A percentile compares a stretch with the other conserved stretches of the same genome.
These are phyloP conservation scores for Cornus kousa DNA, from an alignment of 148 eudicot genomes.

Conservation along the genomic window DNA sequence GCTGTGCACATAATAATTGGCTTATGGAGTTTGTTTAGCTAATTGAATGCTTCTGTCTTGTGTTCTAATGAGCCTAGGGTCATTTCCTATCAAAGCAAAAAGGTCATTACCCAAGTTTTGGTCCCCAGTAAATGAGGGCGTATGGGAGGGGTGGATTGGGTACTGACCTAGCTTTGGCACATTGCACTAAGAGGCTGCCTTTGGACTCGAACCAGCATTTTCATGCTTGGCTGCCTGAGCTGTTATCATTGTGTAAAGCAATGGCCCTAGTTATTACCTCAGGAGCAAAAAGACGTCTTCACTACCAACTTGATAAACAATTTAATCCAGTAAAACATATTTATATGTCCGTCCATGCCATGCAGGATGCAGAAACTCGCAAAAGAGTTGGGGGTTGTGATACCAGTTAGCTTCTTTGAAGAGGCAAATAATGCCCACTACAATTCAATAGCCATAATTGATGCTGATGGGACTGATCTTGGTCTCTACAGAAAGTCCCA, in stretches of 20 bases:
- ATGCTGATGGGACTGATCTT: slow-evolving; percentile 94
- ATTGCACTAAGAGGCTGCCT: too few relatives aligned
- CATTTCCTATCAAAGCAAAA: not conserved
- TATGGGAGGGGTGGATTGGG: too few relatives aligned
- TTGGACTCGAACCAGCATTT: not conserved
- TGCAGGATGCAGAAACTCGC: slow-evolving; percentile 93
- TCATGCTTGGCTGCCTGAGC: not conserved
- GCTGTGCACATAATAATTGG: not conserved
- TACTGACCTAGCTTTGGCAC: too few relatives aligned
- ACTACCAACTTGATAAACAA: not conserved
- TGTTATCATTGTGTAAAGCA: too few relatives aligned
- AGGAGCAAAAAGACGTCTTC: too few relatives aligned
- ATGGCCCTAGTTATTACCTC: not conserved
- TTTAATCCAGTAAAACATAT: not conserved
- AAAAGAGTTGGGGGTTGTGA: slow-evolving; percentile 88
- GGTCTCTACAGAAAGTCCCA: slow-evolving; percentile 95
- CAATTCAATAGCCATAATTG: slow-evolving; percentile 89
- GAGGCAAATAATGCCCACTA: slow-evolving; percentile 97
- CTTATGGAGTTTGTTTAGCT: not conserved
- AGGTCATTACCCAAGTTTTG: too few relatives aligned
- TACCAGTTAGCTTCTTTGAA: slow-evolving; percentile 98
- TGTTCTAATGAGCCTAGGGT: not conserved
- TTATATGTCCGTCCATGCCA: not conserved
- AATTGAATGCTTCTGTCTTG: not conserved
- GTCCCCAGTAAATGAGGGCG: too few relatives aligned